Conservation (phyloP, 2,329 filamentous ascomycete species). For the Reticulascus tulasneorum region DNA sequence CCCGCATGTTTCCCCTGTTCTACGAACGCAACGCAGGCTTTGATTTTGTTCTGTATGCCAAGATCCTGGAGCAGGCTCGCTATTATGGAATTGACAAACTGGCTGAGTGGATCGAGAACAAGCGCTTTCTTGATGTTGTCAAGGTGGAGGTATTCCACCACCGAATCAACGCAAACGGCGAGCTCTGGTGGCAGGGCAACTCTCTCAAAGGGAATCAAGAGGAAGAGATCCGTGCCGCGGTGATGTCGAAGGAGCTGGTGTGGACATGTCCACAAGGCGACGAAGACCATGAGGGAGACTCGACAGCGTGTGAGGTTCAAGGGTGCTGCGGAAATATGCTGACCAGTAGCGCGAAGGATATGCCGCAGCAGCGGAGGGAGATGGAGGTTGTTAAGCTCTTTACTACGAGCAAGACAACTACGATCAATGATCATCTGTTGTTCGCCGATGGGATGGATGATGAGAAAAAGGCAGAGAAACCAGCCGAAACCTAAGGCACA, state of each 20-base stretch:
- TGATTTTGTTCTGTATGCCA: conserved; percentile 29
- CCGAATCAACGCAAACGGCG: neutral
- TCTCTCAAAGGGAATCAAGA: neutral
- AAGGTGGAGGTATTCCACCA: conserved; percentile 6
- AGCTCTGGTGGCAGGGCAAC: neutral
- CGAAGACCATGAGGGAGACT: conserved; percentile 1
- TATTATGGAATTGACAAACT: conserved; percentile 25
- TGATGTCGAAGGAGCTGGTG: neutral
- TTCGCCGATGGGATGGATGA: too few species aligned
- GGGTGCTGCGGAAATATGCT: conserved; percentile 1
- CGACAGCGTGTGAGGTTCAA: conserved; percentile 1
- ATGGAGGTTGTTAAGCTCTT: conserved; percentile 1
- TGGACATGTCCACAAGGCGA: conserved; percentile 1
- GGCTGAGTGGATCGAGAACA: conserved; percentile 18
- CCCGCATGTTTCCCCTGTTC: conserved; percentile 28
- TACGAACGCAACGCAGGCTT: conserved; percentile 24
- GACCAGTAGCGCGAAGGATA: conserved; percentile 1
- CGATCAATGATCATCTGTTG: too few species aligned
- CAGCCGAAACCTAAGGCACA: too few species aligned
- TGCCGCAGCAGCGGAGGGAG: neutral
- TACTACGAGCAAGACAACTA: neutral
- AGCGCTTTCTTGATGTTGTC: conserved; percentile 16
- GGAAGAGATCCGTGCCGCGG: neutral
- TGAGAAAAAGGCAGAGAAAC: too few species aligned
- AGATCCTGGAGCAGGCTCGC: conserved; percentile 25